These are phyloP conservation scores for Bipolaris zeicola DNA, from an alignment of 2,329 filamentous ascomycete species.

Conservation along the genomic window DNA sequence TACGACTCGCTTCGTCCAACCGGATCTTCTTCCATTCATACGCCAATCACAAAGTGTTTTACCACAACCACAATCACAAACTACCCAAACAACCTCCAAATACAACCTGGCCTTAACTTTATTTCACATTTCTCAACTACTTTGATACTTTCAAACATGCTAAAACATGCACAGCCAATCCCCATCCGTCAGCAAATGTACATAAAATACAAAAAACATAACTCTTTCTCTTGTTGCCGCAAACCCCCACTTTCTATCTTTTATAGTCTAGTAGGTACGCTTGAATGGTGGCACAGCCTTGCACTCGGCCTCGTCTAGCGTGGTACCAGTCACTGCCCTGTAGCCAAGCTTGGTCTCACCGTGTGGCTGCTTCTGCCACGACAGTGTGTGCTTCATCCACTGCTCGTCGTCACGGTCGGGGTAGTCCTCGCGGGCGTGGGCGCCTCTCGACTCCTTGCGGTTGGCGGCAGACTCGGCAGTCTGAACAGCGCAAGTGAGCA, in stretches of 20 bases:
- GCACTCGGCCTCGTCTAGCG: constrained; percentile 94
- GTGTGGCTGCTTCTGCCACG: constrained; percentile 92
- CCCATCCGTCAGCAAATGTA: constrained; percentile 39
- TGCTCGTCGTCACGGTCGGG: constrained; percentile 93
- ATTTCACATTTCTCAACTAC: not conserved
- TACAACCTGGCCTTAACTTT: constrained; percentile 1
- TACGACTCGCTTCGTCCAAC: too few species aligned
- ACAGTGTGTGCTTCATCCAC: constrained; percentile 99
- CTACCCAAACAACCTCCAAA: not conserved
- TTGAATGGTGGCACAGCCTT: constrained; percentile 96
- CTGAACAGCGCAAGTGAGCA: constrained; percentile 96
- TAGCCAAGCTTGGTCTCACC: constrained; percentile 85
- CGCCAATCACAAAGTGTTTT: too few species aligned
- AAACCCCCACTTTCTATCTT: constrained; percentile 3
- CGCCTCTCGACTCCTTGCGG: constrained; percentile 95
- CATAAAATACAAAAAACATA: constrained; percentile 41
- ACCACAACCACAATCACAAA: not conserved
- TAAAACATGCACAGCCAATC: constrained; percentile 18
- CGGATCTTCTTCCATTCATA: too few species aligned
- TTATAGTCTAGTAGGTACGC: constrained; percentile 75
- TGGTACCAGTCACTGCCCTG: constrained; percentile 79
- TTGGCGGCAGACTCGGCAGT: constrained; percentile 89
- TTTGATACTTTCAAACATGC: constrained; percentile 10
- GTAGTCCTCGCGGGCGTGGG: constrained; percentile 95
- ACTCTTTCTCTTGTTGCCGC: not conserved